Evolutionary conservation across 345 rosid species (phyloP).

Genomic region (Physaria fendleri): DNA sequence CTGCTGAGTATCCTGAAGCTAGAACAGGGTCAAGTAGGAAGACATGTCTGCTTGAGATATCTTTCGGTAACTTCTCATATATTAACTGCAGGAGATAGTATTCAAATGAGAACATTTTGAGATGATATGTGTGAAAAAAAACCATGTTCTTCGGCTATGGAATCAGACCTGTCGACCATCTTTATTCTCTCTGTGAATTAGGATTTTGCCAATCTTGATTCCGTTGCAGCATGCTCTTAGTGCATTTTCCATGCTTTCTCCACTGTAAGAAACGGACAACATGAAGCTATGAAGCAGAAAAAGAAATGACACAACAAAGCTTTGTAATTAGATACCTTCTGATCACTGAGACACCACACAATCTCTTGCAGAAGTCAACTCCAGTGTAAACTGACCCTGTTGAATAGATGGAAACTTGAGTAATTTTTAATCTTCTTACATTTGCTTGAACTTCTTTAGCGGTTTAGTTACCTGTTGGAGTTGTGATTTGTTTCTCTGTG

Average conservation of each 20-base stretch:
- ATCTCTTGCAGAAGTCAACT: constrained; percentile 70
- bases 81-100: constrained; percentile 51
- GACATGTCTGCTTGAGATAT: constrained; percentile 78
- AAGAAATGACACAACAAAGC: not conserved
- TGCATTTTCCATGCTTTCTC: constrained; percentile 97
- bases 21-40: constrained; percentile 84
- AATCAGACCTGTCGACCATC: constrained; percentile 65
- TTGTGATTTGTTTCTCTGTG: constrained; percentile 71
- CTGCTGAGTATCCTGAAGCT: constrained; percentile 88
- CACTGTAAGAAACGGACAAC: constrained; percentile 37
- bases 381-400: constrained; percentile 84
- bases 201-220: constrained; percentile 84
- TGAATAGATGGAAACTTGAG: not conserved
- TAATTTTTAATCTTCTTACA: not conserved
- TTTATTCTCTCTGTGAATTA: constrained; percentile 66
- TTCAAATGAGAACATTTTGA: not conserved
- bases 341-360: constrained; percentile 80
- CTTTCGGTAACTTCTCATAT: constrained; percentile 85
- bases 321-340: constrained; percentile 49
- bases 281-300: not conserved
- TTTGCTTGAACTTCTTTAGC: not conserved
- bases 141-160: not conserved
- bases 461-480: constrained; percentile 59
- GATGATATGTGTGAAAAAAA: not conserved
- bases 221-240: constrained; percentile 93